These are phyloP conservation scores for Forsythia viridissima DNA, from an alignment of 257 asterid genomes.

Conservation along the genomic window DNA sequence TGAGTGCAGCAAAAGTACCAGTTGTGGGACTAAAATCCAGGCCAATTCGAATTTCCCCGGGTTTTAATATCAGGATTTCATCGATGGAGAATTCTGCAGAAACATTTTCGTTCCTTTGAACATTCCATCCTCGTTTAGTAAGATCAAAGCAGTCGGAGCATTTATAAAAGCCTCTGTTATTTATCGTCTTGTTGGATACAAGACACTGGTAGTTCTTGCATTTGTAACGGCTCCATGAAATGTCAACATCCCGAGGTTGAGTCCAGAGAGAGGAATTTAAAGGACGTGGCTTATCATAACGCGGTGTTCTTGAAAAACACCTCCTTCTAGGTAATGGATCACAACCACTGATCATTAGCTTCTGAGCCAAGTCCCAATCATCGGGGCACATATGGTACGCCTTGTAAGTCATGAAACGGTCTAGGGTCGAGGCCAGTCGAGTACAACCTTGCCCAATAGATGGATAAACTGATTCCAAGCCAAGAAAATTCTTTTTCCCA, in stretches of 20 bases:
- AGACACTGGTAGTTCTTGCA: not conserved
- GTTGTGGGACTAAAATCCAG: not conserved
- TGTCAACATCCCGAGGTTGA: not conserved
- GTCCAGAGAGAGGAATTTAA: not conserved
- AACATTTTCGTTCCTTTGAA: not conserved
- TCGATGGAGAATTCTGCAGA: not conserved
- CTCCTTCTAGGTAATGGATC: conserved; percentile 3
- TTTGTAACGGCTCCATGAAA: not conserved
- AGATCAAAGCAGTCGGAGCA: not conserved
- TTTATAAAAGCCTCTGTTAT: not conserved
- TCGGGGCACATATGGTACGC: not conserved
- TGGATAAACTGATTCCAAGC: not conserved
- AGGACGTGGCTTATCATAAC: not conserved
- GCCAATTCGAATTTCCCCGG: not conserved
- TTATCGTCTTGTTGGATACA: not conserved
- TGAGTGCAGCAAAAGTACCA: not conserved
- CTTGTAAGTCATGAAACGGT: not conserved
- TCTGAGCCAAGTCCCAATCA: conserved; percentile 1
- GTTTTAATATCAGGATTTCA: not conserved
- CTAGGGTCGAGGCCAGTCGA: conserved; percentile 2
- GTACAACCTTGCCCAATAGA: not conserved
- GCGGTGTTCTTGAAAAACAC: not conserved
- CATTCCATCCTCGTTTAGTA: not conserved
- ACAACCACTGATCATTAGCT: not conserved
- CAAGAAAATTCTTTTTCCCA: not conserved